Evolutionary conservation across 2,329 filamentous ascomycete species (phyloP).

Genomic region (Pseudogymnoascus sp.): DNA sequence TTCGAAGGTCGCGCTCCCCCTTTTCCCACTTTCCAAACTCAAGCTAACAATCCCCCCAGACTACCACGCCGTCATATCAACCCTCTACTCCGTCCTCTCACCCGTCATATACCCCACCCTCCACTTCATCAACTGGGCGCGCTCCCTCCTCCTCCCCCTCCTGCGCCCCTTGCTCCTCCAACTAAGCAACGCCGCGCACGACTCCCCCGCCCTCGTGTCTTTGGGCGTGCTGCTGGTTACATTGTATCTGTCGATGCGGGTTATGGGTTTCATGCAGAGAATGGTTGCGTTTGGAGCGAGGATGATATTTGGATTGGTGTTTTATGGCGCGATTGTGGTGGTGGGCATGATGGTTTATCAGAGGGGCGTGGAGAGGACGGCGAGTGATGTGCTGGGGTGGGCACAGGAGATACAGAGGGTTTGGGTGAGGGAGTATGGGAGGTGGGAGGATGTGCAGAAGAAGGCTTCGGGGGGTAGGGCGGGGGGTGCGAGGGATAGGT

Average conservation of each 20-base stretch:
- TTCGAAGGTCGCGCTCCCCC: neutral
- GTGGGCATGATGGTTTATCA: neutral
- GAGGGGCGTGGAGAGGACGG: conserved; percentile 9
- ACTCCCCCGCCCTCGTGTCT: neutral
- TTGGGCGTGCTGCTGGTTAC: neutral
- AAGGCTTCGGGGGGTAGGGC: neutral
- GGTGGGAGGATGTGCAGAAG: neutral
- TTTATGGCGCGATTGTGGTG: conserved; percentile 6
- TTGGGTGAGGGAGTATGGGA: conserved; percentile 2
- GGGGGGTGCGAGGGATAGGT: neutral
- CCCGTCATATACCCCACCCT: neutral
- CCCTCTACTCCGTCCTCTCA: neutral
- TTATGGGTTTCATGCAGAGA: neutral
- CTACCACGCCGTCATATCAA: neutral
- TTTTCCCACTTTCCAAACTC: neutral
- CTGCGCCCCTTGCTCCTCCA: neutral
- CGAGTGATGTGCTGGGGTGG: neutral
- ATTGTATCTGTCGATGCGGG: neutral
- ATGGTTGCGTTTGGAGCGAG: neutral
- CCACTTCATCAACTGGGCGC: neutral
- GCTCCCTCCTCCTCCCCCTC: neutral
- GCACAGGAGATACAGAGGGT: neutral
- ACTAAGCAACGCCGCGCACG: neutral
- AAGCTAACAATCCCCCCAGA: neutral
- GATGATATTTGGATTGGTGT: neutral